A percentile compares a stretch with the other conserved stretches of the same genome.
These are phyloP conservation scores for Penicillium antarcticum DNA, from an alignment of 495 filamentous ascomycete genomes.

Conservation along the genomic window DNA sequence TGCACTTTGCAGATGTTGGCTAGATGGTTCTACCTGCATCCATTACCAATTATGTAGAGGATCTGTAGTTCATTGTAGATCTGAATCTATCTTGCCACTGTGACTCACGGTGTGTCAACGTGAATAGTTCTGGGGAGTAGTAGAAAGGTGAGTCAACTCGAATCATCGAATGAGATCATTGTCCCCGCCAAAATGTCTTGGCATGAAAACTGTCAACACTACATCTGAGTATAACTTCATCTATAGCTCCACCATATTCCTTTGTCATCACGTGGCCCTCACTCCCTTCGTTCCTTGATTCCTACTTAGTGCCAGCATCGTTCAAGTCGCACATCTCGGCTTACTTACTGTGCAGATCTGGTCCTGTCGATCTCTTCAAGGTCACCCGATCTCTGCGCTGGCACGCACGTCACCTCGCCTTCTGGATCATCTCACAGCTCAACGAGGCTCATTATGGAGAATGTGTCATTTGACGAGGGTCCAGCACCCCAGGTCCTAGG, in stretches of 20 bases:
- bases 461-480: constrained; percentile 25
- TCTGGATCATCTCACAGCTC: constrained; percentile 8
- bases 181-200: constrained; percentile 2
- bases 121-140: no score
- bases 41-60: no score
- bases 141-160: constrained; percentile 3
- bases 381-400: constrained; percentile 46
- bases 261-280: background rate
- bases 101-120: no score
- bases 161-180: constrained; percentile 10
- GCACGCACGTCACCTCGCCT: constrained; percentile 29
- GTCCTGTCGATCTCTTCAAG: constrained; percentile 32
- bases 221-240: background rate
- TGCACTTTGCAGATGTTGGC: no score
- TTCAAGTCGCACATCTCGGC: constrained; percentile 12
- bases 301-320: background rate
- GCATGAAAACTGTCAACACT: constrained; percentile 1
- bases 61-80: no score
- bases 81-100: no score
- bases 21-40: no score
- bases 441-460: constrained; percentile 15
- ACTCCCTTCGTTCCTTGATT: background rate
- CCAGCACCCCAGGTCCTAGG: constrained; percentile 19
- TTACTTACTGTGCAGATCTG: constrained; percentile 22
- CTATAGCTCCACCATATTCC: background rate